A percentile compares a stretch with the other conserved stretches of the same genome.
Evolutionary conservation across 495 filamentous ascomycete species (phyloP).

Genomic region (Aspergillus nidulans): DNA sequence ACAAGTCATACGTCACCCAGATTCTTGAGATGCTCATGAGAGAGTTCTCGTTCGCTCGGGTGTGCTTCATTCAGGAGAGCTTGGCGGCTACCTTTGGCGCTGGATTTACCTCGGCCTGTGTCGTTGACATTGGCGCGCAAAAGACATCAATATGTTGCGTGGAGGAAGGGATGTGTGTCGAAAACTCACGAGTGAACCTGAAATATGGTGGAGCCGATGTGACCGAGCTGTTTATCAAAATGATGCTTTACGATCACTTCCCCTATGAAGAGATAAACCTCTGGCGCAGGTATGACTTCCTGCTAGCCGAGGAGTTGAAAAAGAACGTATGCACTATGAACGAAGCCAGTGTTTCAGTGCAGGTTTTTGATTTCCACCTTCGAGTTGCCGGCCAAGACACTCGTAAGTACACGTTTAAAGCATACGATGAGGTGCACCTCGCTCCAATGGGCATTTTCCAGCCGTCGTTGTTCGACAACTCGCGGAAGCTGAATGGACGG

Average conservation of each 20-base stretch:
- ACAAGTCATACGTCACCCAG: conserved; percentile 83
- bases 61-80: conserved; percentile 94
- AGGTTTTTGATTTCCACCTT: conserved; percentile 81
- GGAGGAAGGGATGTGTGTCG: conserved; percentile 91
- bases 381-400: conserved; percentile 85
- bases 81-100: conserved; percentile 94
- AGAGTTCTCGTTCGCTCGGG: conserved; percentile 79
- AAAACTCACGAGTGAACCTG: conserved; percentile 87
- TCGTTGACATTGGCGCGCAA: conserved; percentile 94
- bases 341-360: conserved; percentile 75
- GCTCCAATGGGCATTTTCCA: conserved; percentile 89
- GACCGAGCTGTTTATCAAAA: conserved; percentile 89
- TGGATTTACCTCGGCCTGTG: conserved; percentile 85
- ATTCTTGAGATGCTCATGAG: conserved; percentile 79
- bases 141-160: conserved; percentile 98
- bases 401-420: conserved; percentile 86
- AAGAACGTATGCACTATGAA: conserved; percentile 82
- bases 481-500: conserved; percentile 69
- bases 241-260: conserved; percentile 94
- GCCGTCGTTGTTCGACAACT: conserved; percentile 78
- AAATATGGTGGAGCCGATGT: conserved; percentile 92
- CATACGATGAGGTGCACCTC: conserved; percentile 87
- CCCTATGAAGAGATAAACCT: conserved; percentile 93
- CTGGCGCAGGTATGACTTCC: conserved; percentile 81
- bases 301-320: conserved; percentile 93